Percentiles rank a stretch among this genome's conserved stretches.
These are phyloP conservation scores for Prunus mongolica DNA, from an alignment of 306 rosid genomes.

Conservation along the genomic window DNA sequence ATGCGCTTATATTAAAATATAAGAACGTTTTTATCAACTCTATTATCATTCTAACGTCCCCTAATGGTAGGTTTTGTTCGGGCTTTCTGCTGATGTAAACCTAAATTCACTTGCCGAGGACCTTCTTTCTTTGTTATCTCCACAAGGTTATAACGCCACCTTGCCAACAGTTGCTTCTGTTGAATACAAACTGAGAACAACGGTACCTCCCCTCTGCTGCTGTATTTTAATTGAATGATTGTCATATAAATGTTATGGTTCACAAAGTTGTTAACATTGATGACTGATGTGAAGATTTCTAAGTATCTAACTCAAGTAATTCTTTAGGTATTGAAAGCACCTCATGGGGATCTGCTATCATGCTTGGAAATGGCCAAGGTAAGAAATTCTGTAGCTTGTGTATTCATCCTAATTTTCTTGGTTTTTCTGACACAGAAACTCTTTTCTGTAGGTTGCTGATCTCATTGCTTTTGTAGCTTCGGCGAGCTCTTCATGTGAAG, in stretches of 20 bases:
- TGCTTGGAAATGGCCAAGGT: slow-evolving; percentile 99
- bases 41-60: neutral
- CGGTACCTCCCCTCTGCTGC: slow-evolving; percentile 34
- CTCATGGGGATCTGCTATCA: slow-evolving; percentile 70
- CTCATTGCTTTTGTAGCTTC: slow-evolving; percentile 86
- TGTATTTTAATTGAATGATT: neutral
- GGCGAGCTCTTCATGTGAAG: slow-evolving; percentile 43
- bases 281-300: neutral
- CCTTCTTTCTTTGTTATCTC: slow-evolving; percentile 52
- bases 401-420: neutral
- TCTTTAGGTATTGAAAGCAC: slow-evolving; percentile 75
- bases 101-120: slow-evolving; percentile 60
- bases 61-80: slow-evolving; percentile 68
- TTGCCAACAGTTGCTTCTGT: slow-evolving; percentile 67
- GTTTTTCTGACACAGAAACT: slow-evolving; percentile 3
- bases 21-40: neutral
- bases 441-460: slow-evolving; percentile 73
- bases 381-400: slow-evolving; percentile 6
- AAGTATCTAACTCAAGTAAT: slow-evolving; percentile 11
- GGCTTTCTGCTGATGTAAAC: slow-evolving; percentile 63
- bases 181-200: slow-evolving; percentile 70
- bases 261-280: neutral
- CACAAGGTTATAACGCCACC: slow-evolving; percentile 28
- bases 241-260: neutral
- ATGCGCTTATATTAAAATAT: neutral